Base-by-base conservation (phyloP, 805 yeast genomes). In the Kazachstania psychrophila region DNA sequence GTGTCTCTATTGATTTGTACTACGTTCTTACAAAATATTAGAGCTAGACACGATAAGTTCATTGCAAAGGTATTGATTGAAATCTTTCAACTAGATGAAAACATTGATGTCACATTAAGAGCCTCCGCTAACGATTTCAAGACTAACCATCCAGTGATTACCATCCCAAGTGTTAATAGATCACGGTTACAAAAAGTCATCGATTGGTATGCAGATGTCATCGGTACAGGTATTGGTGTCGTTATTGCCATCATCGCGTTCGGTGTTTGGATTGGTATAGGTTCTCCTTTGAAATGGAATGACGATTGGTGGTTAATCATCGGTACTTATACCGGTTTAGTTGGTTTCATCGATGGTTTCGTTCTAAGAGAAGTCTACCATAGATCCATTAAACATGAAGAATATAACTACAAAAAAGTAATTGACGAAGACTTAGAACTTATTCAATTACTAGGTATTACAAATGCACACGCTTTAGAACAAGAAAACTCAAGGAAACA, bases 251-350 rank as follows among this genome's bases (percentile, higher is more conserved):
- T 49, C 13, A 43, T 41, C 17, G 70, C 58, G 9, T 56, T 66
- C 36, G 47, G 45, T 11, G 58, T 46, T 15, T 66, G 72, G 72
- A 13, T 64, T 13, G 48, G 49, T 16, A 49, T 64, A 23, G 72
- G 72, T 28, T 34, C 45, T 27, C 37, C 51, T n/a, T 53, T 66
- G 63, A 19, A 46, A 23, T 67, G 62, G 61, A 44, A 45, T 44
- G 58, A 54, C 32, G 52, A 64, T 38, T 66, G 71, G 72, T 66
- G 70, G 70, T 48, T 66, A 28, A 64, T 67, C 28, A 66, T 65
- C 42, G 72, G 72, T 32, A 65, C 72, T 2, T 66, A 67, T 41
- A 63, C 71, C 0, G 72, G 72, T 14, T 50, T 66, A 16, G 52
- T 66, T 28, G 70, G 70, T 1, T 66, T 65, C 41, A 36, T 62